Conservation (phyloP, 371 early-diverging fungal species). For the Syncephalastrum monosporum region DNA sequence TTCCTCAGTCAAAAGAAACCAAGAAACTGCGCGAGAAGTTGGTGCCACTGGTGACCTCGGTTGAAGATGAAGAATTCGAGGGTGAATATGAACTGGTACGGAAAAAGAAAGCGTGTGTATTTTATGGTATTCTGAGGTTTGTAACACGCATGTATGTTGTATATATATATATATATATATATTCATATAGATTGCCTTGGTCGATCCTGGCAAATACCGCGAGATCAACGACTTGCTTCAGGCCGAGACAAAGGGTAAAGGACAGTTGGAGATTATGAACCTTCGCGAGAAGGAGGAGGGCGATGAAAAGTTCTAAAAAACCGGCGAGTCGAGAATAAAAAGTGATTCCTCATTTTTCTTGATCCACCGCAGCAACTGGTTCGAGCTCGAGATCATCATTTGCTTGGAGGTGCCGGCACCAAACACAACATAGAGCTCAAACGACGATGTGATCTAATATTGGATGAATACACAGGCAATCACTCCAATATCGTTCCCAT, state of each 20-base stretch:
- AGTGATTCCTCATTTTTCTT: slow-evolving; percentile 69
- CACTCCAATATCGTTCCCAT: not conserved
- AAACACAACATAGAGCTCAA: slow-evolving; percentile 76
- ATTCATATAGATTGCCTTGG: slow-evolving; percentile 76
- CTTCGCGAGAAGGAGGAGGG: slow-evolving; percentile 82
- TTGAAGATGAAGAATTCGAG: slow-evolving; percentile 88
- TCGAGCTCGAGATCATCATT: slow-evolving; percentile 60
- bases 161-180: slow-evolving; percentile 38
- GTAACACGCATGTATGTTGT: not conserved
- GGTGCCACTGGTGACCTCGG: slow-evolving; percentile 60
- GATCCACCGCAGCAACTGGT: slow-evolving; percentile 72
- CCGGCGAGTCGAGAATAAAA: slow-evolving; percentile 68
- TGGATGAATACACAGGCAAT: not conserved
- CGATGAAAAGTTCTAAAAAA: slow-evolving; percentile 71
- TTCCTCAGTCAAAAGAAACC: slow-evolving; percentile 78
- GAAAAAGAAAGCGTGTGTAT: not conserved
- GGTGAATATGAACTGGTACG: slow-evolving; percentile 83
- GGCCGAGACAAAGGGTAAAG: slow-evolving; percentile 83
- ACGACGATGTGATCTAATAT: slow-evolving; percentile 60
- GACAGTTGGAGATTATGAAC: slow-evolving; percentile 83
- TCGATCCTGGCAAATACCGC: slow-evolving; percentile 94
- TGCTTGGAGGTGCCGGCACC: slow-evolving; percentile 68
- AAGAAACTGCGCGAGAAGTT: slow-evolving; percentile 86
- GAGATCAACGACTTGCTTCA: slow-evolving; percentile 77
- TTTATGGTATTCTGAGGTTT: not conserved